phyloP scores from a whole-genome alignment of 1,284 basidiomycete genomes.

The Sporisorium iseilematis-ciliati region DNA sequence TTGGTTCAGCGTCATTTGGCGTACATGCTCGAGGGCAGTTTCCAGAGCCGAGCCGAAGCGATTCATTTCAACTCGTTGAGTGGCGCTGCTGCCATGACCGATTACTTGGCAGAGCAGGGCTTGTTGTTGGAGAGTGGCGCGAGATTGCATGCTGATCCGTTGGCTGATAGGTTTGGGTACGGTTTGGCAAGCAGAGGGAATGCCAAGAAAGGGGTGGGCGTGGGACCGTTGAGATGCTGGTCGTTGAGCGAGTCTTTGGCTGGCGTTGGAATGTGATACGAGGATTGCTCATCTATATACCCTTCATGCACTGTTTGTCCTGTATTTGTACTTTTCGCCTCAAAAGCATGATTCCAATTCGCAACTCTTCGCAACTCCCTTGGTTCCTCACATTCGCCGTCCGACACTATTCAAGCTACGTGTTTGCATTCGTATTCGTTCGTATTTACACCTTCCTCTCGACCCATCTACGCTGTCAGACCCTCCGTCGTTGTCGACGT shows the following conservation, averaged over 20 bases:
- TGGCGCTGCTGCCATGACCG: slow-evolving; percentile 72
- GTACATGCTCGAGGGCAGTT: slow-evolving; percentile 75
- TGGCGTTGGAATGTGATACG: slow-evolving; percentile 24
- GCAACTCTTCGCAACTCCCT: slow-evolving; percentile 1
- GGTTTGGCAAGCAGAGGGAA: not conserved
- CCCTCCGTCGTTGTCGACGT: slow-evolving; percentile 1
- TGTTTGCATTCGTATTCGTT: not conserved
- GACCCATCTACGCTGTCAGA: slow-evolving; percentile 6
- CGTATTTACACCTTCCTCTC: not conserved
- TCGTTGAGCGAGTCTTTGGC: slow-evolving; percentile 19
- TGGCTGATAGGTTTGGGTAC: slow-evolving; percentile 32
- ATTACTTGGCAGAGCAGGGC: slow-evolving; percentile 72
- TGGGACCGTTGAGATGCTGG: slow-evolving; percentile 31
- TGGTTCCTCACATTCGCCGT: not conserved
- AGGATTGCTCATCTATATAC: too few species aligned
- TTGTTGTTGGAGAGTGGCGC: slow-evolving; percentile 16
- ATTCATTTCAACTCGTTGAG: slow-evolving; percentile 73
- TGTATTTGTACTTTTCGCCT: slow-evolving; percentile 18
- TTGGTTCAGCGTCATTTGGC: slow-evolving; percentile 74
- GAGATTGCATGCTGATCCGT: slow-evolving; percentile 24
- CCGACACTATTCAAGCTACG: not conserved
- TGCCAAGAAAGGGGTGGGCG: not conserved
- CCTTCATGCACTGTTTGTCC: slow-evolving; percentile 1
- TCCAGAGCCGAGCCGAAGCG: slow-evolving; percentile 71
- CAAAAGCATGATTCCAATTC: not conserved